A percentile compares a stretch with the other conserved stretches of the same genome.
phyloP scores from a whole-genome alignment of 768 basidiomycete species.

The Podaxis carcinomalis region DNA sequence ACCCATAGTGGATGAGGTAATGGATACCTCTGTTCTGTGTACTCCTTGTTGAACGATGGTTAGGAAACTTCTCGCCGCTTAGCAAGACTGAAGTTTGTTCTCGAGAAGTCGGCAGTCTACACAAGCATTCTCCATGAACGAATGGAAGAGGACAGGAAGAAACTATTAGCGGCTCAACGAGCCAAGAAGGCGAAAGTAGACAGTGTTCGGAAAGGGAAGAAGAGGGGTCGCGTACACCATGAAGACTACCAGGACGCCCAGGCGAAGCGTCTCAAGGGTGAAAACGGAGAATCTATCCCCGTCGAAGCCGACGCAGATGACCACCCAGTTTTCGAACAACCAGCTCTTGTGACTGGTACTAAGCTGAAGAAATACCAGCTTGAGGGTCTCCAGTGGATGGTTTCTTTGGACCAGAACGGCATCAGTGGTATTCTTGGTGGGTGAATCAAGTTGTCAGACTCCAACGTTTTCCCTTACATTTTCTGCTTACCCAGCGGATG shows the following conservation, averaged over 20 bases:
- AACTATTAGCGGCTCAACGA: slow-evolving; percentile 20
- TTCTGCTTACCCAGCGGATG: slow-evolving; percentile 56
- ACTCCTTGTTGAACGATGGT: background rate
- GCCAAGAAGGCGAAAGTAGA: slow-evolving; percentile 19
- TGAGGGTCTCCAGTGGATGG: slow-evolving; percentile 95
- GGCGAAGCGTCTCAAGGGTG: slow-evolving; percentile 20
- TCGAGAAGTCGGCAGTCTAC: slow-evolving; percentile 76
- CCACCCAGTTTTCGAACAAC: slow-evolving; percentile 56
- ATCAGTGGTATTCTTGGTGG: slow-evolving; percentile 75
- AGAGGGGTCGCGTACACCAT: background rate
- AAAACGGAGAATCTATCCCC: slow-evolving; percentile 18
- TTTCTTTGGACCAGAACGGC: slow-evolving; percentile 79
- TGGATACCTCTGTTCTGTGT: background rate
- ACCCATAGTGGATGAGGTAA: slow-evolving; percentile 13
- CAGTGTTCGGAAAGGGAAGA: slow-evolving; percentile 21
- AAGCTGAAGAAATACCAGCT: slow-evolving; percentile 88
- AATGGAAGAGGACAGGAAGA: slow-evolving; percentile 61
- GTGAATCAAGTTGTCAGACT: slow-evolving; percentile 15
- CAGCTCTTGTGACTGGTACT: slow-evolving; percentile 77
- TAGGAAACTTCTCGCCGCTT: slow-evolving; percentile 50
- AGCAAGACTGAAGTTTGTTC: slow-evolving; percentile 54
- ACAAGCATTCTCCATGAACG: slow-evolving; percentile 65
- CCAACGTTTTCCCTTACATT: background rate
- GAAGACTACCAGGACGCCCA: background rate
- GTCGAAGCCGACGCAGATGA: slow-evolving; percentile 13